phyloP scores from a whole-genome alignment of 495 filamentous ascomycete genomes.

The Xylona heveae region DNA sequence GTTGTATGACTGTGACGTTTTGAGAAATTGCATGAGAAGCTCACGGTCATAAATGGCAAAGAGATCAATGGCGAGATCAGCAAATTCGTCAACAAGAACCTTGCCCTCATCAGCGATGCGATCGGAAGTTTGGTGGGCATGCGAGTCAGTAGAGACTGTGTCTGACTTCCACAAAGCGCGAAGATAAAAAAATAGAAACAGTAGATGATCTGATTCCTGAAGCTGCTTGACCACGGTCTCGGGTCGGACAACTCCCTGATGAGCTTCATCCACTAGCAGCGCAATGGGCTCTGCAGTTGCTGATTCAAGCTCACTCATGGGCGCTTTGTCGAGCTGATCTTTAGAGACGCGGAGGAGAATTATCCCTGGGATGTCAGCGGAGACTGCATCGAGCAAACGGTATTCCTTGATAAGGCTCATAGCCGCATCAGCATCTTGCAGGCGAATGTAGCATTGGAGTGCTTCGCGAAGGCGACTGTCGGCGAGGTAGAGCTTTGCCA shows the following conservation, averaged over 20 bases:
- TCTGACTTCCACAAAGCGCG: constrained; percentile 65
- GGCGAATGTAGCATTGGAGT: constrained; percentile 64
- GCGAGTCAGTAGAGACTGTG: constrained; percentile 18
- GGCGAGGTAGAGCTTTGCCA: constrained; percentile 67
- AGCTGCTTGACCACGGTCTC: constrained; percentile 61
- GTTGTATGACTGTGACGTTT: constrained; percentile 57
- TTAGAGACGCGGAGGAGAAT: constrained; percentile 68
- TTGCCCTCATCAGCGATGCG: constrained; percentile 34
- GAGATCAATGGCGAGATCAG: constrained; percentile 62
- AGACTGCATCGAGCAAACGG: constrained; percentile 64
- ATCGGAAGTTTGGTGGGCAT: constrained; percentile 8
- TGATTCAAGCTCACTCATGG: constrained; percentile 49
- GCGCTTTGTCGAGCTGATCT: constrained; percentile 42
- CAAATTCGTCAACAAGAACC: constrained; percentile 63
- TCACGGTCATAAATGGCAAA: constrained; percentile 67
- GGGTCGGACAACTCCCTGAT: constrained; percentile 66
- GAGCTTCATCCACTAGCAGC: constrained; percentile 76
- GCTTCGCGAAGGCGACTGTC: constrained; percentile 64
- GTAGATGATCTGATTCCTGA: constrained; percentile 16
- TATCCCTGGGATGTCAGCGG: constrained; percentile 74
- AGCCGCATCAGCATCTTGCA: constrained; percentile 77
- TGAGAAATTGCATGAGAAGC: constrained; percentile 71
- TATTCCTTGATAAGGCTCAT: constrained; percentile 69
- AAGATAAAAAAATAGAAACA: constrained; percentile 89
- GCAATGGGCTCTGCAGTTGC: constrained; percentile 60